Base-by-base conservation (phyloP, 2,329 filamentous ascomycete genomes). In the Gremmenia infestans region DNA sequence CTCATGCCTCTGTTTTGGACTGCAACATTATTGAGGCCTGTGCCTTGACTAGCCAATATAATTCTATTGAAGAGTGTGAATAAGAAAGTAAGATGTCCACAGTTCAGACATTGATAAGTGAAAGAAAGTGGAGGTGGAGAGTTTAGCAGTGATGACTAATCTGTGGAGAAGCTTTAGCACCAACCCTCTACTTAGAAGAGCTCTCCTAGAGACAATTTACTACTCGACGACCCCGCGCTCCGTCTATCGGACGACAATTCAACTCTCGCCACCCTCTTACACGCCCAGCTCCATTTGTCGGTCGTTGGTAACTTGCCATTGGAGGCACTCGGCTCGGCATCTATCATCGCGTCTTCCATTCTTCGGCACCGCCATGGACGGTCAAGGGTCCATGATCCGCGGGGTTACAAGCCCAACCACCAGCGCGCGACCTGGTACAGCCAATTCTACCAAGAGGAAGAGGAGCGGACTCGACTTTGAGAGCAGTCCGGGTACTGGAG, bases 401-500 rank as follows among this genome's bases (percentile, higher is more conserved):
- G 61, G 61, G 55, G 65, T 63, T 35, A 56, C 63, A n/a, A 68
- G 66, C 52, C 66, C 67, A 49, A 64, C 65, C 4, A 64, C 60
- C 17, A 63, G 59, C 53, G 55, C 39, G 23, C 55, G 67, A 37
- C 66, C 67, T 36, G 62, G 67, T 19, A 68, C 66, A 17, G 65
- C 60, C 23, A 58, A 55, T 25, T 60, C 62, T 37, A 63, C 62
- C 60, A 86, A 86, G 75, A 76, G 83, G 68, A 87, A 87, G 77
- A 77, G 81, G 63, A 83, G 77, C 64, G 77, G 69, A 55, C 72
- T 69, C 22, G 71, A 71, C 25, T 72, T 81, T 58, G 83, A 85
- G 56, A 86, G 82, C 68, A 86, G 82, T 61, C 82, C 83, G 3
- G 81, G 78, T 25, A 86, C 81, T 60, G 67, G 58, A 65, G 74